phyloP scores from a whole-genome alignment of 106 monocot genomes.

The Chionographis japonica region DNA sequence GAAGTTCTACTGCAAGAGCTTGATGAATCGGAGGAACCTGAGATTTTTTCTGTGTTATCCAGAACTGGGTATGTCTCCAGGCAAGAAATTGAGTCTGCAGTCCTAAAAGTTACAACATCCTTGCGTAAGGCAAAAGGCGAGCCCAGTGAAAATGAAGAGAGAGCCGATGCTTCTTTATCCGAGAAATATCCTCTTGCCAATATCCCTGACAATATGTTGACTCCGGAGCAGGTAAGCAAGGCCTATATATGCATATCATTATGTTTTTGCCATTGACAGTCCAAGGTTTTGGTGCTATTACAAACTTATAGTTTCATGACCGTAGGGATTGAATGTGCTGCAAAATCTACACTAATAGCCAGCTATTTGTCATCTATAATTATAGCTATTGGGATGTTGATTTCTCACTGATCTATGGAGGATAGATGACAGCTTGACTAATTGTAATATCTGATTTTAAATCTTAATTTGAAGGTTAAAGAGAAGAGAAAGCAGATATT shows the following conservation, averaged over 20 bases:
- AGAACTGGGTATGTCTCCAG: slow-evolving; percentile 46
- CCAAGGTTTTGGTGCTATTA: too few relatives aligned
- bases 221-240: slow-evolving; percentile 71
- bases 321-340: too few relatives aligned
- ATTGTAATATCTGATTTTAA: not conserved
- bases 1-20: slow-evolving; percentile 65
- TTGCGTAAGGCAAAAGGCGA: slow-evolving; percentile 85
- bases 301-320: too few relatives aligned
- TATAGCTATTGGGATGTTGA: too few relatives aligned
- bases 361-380: too few relatives aligned
- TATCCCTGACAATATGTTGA: slow-evolving; percentile 69
- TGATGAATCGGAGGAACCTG: slow-evolving; percentile 59
- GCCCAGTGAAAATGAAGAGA: slow-evolving; percentile 61
- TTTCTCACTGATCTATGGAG: not conserved
- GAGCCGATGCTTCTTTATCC: slow-evolving; percentile 40
- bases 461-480: slow-evolving; percentile 44
- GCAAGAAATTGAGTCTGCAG: slow-evolving; percentile 79
- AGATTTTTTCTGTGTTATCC: slow-evolving; percentile 45
- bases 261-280: not conserved
- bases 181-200: slow-evolving; percentile 76
- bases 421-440: not conserved
- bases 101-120: slow-evolving; percentile 53
- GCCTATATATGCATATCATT: not conserved
- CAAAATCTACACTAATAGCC: too few relatives aligned
- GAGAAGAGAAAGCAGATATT: slow-evolving; percentile 88